Evolutionary conservation across 116 monocot genomes (phyloP).

Genomic region (Zostera marina): DNA sequence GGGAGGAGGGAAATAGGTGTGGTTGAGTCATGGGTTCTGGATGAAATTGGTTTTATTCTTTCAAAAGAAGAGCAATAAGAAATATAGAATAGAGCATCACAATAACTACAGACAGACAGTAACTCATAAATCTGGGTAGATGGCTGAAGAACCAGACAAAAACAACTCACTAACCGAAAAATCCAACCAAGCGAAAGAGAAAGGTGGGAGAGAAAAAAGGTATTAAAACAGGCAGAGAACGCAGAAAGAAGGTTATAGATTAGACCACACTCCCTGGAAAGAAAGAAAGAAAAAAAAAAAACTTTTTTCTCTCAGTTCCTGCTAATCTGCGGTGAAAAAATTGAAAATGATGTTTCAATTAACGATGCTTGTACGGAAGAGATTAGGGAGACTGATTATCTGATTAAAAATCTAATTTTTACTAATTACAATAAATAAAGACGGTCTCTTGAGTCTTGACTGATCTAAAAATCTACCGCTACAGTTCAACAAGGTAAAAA

Average conservation of each 20-base stretch:
- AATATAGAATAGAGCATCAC: no score
- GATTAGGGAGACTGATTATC: background rate
- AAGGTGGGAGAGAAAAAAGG: background rate
- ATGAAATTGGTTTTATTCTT: no score
- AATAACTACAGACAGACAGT: background rate
- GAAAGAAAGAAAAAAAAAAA: background rate
- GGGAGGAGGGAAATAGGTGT: background rate
- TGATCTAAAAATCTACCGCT: background rate
- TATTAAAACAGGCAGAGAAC: background rate
- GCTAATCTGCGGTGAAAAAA: no score
- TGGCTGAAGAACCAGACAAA: background rate
- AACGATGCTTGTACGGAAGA: background rate
- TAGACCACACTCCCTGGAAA: background rate
- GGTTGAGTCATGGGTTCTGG: background rate
- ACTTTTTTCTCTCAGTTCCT: no score
- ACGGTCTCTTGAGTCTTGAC: no score
- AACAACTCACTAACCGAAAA: conserved; percentile 2
- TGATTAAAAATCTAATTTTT: background rate
- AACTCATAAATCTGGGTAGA: background rate
- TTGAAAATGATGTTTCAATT: no score
- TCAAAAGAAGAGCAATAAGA: no score
- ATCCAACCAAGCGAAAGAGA: conserved; percentile 5
- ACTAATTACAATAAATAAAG: background rate
- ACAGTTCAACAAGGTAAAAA: background rate
- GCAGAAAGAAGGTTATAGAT: background rate